These are phyloP conservation scores for Boletellus emodensis DNA, from an alignment of 768 basidiomycete species.

Conservation along the genomic window DNA sequence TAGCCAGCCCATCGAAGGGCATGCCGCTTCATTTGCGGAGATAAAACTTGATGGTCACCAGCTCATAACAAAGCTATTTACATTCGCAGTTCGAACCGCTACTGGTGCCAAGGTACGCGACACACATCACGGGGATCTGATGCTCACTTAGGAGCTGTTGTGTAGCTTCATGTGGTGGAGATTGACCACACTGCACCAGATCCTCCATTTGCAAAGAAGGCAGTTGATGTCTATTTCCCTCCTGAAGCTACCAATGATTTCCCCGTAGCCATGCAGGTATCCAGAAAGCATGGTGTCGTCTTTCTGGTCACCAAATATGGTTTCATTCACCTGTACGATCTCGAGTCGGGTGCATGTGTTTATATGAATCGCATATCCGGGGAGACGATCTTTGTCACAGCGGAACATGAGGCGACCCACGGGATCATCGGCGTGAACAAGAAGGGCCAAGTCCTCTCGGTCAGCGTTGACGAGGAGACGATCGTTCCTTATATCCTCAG, in stretches of 20 bases:
- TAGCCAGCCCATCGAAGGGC: conserved; percentile 97
- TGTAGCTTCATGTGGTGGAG: conserved; percentile 94
- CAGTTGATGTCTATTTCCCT: conserved; percentile 98
- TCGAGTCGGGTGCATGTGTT: conserved; percentile 94
- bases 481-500: conserved; percentile 93
- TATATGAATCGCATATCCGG: conserved; percentile 99
- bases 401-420: conserved; percentile 88
- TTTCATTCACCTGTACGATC: conserved; percentile 98
- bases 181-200: conserved; percentile 94
- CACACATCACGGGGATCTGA: background rate
- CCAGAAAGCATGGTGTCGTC: conserved; percentile 92
- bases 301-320: conserved; percentile 99
- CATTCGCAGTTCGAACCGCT: conserved; percentile 94
- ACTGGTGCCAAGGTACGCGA: conserved; percentile 88
- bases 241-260: conserved; percentile 98
- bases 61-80: conserved; percentile 84
- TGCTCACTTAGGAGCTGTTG: conserved; percentile 6
- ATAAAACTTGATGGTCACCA: conserved; percentile 87
- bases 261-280: conserved; percentile 99
- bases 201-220: conserved; percentile 93
- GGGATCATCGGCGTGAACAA: conserved; percentile 99
- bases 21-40: conserved; percentile 94
- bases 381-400: conserved; percentile 98
- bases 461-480: conserved; percentile 94
- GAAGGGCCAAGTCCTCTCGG: conserved; percentile 97